Evolutionary conservation across 495 filamentous ascomycete genomes (phyloP), one percentile per base, ranked within the genome.

Genomic region (Patellaria atrata): DNA sequence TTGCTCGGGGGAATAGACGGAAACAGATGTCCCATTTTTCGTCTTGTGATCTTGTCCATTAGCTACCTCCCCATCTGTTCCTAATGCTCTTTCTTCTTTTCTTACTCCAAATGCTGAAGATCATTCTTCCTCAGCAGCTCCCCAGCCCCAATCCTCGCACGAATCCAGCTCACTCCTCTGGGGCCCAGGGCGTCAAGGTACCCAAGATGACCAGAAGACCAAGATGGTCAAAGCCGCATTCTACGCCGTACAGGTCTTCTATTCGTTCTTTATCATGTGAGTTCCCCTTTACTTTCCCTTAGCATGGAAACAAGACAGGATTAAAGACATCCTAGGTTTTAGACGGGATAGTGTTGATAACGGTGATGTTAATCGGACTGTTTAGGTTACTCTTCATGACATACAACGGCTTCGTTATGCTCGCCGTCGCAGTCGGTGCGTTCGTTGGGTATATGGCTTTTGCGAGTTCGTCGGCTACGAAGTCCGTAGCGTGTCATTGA

Each of bases 231-330:
- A 92, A 64, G 77, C 81, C 21, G 56, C 70, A 13, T 62, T 99
- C 43, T 99, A 99, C 60, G 89, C 75, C 16, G 60, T 84, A 22
- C 89, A 99, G 67, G 87, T 86, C 35, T 99, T 94, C 52, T 99
- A 99, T 60, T 87, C 84, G 30, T 94, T 99, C 49, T 96, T 99
- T 61, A 91, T 99, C 48, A 99, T 99, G 89, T 96, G 50, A 76
- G 84, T 79, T 11, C 21, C 5, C 27, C 9, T 6, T n/a, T n/a
- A n/a, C n/a, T n/a, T n/a, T n/a, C n/a, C n/a, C n/a, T n/a, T n/a
- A n/a, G n/a, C n/a, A n/a, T n/a, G n/a, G n/a, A n/a, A n/a, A n/a
- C n/a, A n/a, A n/a, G n/a, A n/a, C n/a, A n/a, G n/a, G n/a, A n/a
- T n/a, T n/a, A n/a, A n/a, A n/a, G n/a, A n/a, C n/a, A 1, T n/a